Base-by-base conservation (phyloP, 331 rosid species). In the Malus hybrid region DNA sequence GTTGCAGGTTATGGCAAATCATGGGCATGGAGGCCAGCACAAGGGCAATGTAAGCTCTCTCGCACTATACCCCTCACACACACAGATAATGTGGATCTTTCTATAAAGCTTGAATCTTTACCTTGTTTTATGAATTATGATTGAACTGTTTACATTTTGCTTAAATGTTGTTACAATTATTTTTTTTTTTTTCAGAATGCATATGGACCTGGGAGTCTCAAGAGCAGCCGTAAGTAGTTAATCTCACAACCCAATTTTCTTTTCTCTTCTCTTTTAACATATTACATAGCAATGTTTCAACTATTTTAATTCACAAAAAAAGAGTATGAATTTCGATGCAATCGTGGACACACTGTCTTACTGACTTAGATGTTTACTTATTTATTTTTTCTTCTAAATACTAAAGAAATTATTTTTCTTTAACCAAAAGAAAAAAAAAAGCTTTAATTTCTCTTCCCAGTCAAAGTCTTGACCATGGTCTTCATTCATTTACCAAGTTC, bases 201-300 rank as follows among this genome's bases (percentile, higher is more conserved):
- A 19, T 82, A 33, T 83, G 93, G 97, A 79, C 87, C 87, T 1
- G 93, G 93, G 50, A 92, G 96, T 79, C 85, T 92, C 63, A 86
- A 79, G 81, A 84, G 86, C 87, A 61, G 22, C 81, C 92, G 97
- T 92, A 80, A 90, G 96, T 86, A 53, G 73, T 70, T 18, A 28
- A 29, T 28, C 26, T 16, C 9, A 15, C 56, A 50, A 50, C n/a
- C 56, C 18, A 16, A 50, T 50, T 15, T 50, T 50, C n/a, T 15
- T 2, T 5, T 73, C 46, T 4, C 4, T 66, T 12, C 22, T 18
- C n/a, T 34, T 15, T 36, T 24, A 7, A 39, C 46, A 39, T 9
- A 39, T 39, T 39, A 22, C 34, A 48, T 48, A 12, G 19, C 19
- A 1, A 48, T 15, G 18, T 15, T 50, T 50, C 56, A 50, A 50